Percentiles rank a stretch among this genome's conserved stretches.
Evolutionary conservation across 352 stramenopile genomes (phyloP).

Genomic region (Sclerospora graminicola): DNA sequence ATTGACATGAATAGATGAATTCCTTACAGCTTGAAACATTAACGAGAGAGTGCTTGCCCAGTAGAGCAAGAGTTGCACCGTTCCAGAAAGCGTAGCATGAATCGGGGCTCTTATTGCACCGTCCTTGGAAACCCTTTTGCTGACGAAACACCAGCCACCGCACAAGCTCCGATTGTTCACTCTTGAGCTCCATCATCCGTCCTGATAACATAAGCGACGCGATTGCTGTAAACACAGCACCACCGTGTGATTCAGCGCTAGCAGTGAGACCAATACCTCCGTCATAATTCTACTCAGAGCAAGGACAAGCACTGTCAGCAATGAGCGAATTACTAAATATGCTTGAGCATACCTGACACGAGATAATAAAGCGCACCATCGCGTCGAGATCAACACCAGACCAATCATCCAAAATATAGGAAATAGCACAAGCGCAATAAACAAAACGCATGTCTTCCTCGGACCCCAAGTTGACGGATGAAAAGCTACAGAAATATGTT

Average conservation of each 20-base stretch:
- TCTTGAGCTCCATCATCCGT: conserved; percentile 55
- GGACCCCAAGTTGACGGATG: conserved; percentile 48
- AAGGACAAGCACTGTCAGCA: conserved; percentile 7
- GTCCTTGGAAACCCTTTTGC: conserved; percentile 80
- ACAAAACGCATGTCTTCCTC: conserved; percentile 87
- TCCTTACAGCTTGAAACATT: conserved; percentile 49
- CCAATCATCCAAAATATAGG: conserved; percentile 81
- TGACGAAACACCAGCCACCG: conserved; percentile 80
- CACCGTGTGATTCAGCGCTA: conserved; percentile 62
- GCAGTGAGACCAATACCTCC: conserved; percentile 65
- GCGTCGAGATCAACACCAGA: conserved; percentile 51
- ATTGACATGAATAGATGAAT: conserved; percentile 84
- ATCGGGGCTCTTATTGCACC: conserved; percentile 86
- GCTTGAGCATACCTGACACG: conserved; percentile 45
- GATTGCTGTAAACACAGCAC: conserved; percentile 63
- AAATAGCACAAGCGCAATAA: conserved; percentile 83
- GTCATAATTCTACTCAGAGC: conserved; percentile 54
- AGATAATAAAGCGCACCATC: conserved; percentile 76
- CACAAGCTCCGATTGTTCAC: conserved; percentile 54
- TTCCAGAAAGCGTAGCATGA: conserved; percentile 91
- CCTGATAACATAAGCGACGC: conserved; percentile 60
- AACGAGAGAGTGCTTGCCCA: conserved; percentile 71
- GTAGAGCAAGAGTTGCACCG: conserved; percentile 74
- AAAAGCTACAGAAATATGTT: conserved; percentile 38
- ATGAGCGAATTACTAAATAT: not conserved